A percentile compares a stretch with the other conserved stretches of the same genome.
phyloP scores from a whole-genome alignment of 345 rosid species.

The Eutrema heterophyllum region DNA sequence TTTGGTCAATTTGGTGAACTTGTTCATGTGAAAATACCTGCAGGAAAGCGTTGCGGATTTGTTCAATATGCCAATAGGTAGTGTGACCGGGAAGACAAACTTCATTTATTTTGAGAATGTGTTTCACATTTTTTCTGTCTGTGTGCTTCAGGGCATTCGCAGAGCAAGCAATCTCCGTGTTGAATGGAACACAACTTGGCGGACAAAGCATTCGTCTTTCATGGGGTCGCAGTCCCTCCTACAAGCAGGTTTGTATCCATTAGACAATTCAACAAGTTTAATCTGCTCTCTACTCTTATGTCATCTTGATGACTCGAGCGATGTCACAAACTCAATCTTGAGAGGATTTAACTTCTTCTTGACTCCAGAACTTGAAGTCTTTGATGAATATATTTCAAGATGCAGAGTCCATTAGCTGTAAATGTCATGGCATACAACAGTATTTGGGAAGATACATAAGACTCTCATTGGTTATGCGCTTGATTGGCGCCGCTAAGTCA shows the following conservation, averaged over 20 bases:
- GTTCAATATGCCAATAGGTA: conserved; percentile 94
- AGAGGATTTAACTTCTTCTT: not conserved
- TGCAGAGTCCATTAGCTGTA: not conserved
- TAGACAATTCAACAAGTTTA: not conserved
- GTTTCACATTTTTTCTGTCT: not conserved
- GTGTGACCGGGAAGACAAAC: not conserved
- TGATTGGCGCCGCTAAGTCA: not conserved
- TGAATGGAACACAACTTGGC: conserved; percentile 84
- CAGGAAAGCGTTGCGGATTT: conserved; percentile 94
- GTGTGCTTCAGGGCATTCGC: conserved; percentile 56
- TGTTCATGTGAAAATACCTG: conserved; percentile 92
- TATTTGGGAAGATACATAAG: not conserved
- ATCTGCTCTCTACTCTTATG: not conserved
- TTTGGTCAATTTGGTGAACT: conserved; percentile 88
- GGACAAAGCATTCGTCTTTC: conserved; percentile 88
- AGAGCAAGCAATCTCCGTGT: conserved; percentile 65
- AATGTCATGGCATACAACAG: not conserved
- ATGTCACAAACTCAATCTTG: conserved; percentile 38
- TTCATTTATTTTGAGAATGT: not conserved
- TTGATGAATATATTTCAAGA: too few relatives aligned
- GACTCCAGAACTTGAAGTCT: not conserved
- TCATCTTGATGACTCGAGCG: not conserved
- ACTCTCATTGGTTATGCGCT: not conserved
- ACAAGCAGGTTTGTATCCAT: conserved; percentile 64
- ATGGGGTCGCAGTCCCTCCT: conserved; percentile 95